Percentiles rank a stretch among this genome's conserved stretches.
These are phyloP conservation scores for Paramecium bursaria DNA, from an alignment of 73 alveolate genomes.

Conservation along the genomic window DNA sequence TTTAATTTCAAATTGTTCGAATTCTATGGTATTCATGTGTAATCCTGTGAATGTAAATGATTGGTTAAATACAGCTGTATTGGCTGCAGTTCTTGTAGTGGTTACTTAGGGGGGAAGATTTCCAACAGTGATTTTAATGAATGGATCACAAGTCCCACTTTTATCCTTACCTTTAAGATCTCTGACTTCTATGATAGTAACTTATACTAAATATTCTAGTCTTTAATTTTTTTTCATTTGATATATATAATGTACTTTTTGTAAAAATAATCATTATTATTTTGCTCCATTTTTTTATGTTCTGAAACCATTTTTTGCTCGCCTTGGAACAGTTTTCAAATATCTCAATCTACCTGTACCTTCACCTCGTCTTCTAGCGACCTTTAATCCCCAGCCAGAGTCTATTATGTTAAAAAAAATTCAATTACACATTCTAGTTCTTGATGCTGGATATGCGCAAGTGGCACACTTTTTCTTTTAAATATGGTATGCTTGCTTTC, in stretches of 20 bases:
- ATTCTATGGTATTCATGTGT: slow-evolving; percentile 79
- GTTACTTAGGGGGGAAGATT: slow-evolving; percentile 88
- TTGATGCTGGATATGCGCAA: slow-evolving; percentile 80
- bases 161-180: slow-evolving; percentile 86
- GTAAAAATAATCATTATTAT: no score
- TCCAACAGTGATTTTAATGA: slow-evolving; percentile 85
- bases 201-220: slow-evolving; percentile 63
- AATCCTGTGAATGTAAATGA: slow-evolving; percentile 90
- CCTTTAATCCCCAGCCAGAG: slow-evolving; percentile 83
- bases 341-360: slow-evolving; percentile 93
- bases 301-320: slow-evolving; percentile 93
- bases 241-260: no score
- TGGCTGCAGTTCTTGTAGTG: slow-evolving; percentile 74
- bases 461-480: slow-evolving; percentile 82
- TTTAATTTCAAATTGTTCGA: slow-evolving; percentile 89
- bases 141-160: slow-evolving; percentile 94
- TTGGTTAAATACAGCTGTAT: slow-evolving; percentile 89
- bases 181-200: slow-evolving; percentile 91
- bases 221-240: no score
- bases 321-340: slow-evolving; percentile 83
- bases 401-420: slow-evolving; percentile 66
- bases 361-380: slow-evolving; percentile 77
- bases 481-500: slow-evolving; percentile 80
- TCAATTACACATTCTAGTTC: slow-evolving; percentile 79
- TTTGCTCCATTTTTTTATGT: no score